Percentiles rank a stretch among this genome's conserved stretches.
Evolutionary conservation across 2,329 filamentous ascomycete genomes (phyloP).

Genomic region (Verticillium alfalfae): DNA sequence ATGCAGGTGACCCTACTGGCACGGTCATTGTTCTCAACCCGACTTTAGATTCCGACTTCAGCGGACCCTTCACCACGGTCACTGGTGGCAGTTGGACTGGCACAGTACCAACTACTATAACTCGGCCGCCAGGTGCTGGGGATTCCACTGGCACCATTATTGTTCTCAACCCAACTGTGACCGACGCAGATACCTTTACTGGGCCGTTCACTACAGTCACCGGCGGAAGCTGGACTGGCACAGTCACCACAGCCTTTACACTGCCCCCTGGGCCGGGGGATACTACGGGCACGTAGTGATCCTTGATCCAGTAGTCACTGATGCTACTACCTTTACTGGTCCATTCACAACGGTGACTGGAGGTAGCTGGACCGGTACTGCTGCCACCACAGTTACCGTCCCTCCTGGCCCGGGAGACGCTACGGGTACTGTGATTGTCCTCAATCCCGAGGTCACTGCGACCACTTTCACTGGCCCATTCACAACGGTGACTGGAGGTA

Average conservation of each 20-base stretch:
- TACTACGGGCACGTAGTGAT: background rate
- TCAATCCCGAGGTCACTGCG: background rate
- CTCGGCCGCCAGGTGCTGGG: background rate
- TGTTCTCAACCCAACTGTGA: background rate
- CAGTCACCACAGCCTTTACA: background rate
- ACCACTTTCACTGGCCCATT: constrained; percentile 2
- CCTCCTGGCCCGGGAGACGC: background rate
- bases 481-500: constrained; percentile 2
- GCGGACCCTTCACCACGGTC: background rate
- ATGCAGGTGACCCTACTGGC: background rate
- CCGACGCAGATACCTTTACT: background rate
- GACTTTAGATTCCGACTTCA: background rate
- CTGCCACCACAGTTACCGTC: background rate
- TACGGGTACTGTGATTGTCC: background rate
- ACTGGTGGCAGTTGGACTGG: background rate
- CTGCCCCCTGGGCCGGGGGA: background rate
- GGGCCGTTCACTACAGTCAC: constrained; percentile 1
- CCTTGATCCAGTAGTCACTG: background rate
- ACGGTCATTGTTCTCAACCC: background rate
- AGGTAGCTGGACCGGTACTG: background rate
- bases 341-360: constrained; percentile 5
- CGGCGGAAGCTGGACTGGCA: background rate
- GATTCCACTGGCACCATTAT: background rate
- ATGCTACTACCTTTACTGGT: background rate
- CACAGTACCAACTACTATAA: background rate